phyloP scores from a whole-genome alignment of 441 rosid genomes.

The Pelargonium fulgidum region DNA sequence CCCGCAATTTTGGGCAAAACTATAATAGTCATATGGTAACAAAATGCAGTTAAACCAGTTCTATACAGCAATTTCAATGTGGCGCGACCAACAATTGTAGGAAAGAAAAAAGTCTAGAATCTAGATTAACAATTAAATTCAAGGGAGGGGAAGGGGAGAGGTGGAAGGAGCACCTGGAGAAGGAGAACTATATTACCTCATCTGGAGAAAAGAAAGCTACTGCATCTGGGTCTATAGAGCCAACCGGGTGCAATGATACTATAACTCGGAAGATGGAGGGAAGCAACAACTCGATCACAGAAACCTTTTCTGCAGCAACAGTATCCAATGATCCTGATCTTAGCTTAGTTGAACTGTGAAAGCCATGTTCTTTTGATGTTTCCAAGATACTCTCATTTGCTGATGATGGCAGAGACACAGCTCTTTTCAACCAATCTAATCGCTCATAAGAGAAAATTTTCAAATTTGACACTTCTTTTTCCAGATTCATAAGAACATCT shows the following conservation, averaged over 20 bases:
- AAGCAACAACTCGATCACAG: constrained; percentile 66
- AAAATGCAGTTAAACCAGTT: too few relatives aligned
- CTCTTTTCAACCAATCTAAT: constrained; percentile 80
- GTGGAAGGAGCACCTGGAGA: neutral
- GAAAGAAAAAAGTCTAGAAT: neutral
- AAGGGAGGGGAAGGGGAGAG: neutral
- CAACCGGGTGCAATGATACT: constrained; percentile 84
- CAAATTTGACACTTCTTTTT: constrained; percentile 55
- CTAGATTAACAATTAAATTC: constrained; percentile 4
- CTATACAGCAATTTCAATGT: too few relatives aligned
- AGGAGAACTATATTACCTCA: constrained; percentile 67
- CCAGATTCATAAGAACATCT: constrained; percentile 55
- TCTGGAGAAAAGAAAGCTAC: constrained; percentile 93
- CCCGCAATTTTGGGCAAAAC: too few relatives aligned
- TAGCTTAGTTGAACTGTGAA: constrained; percentile 49
- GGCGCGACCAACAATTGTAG: neutral
- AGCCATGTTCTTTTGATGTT: constrained; percentile 47
- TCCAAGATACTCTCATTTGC: constrained; percentile 57
- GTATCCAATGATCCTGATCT: constrained; percentile 41
- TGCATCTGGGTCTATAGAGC: constrained; percentile 81
- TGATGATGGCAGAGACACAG: constrained; percentile 52
- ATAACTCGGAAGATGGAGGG: constrained; percentile 77
- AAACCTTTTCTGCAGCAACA: constrained; percentile 48
- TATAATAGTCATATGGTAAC: too few relatives aligned
- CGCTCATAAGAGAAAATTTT: constrained; percentile 68